Base-by-base conservation (phyloP, 345 rosid species). In the Pistacia integerrima region DNA sequence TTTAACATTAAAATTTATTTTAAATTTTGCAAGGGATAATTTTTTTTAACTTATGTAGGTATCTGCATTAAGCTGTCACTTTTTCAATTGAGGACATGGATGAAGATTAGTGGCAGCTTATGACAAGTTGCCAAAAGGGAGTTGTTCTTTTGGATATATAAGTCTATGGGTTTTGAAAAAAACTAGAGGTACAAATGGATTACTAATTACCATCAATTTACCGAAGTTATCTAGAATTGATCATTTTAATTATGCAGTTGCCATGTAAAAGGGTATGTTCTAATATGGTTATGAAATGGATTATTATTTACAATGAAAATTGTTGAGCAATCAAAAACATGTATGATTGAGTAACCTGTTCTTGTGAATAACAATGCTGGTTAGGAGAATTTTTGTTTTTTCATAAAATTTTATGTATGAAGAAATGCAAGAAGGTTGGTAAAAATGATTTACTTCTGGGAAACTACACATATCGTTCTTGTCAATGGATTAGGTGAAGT, bases 1-100 rank as follows among this genome's bases (percentile, higher is more conserved):
- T 58, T 60, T n/a, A n/a, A 57, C n/a, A 18, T 75, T 63, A n/a
- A 38, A 38, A 12, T 46, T 54, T 73, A 28, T 64, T 72, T 58
- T 49, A 57, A 41, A 72, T 52, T 66, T 36, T 14, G 49, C 51
- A 36, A 60, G 48, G 60, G 58, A 30, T n/a, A 64, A 52, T 14
- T 4, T 38, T 38, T 38, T 38, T 25, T 25, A 25, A 38, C 41
- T 38, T 38, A 6, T 38, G 41, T 38, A 38, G 7, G 7, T 38
- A 38, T 17, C 63, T 11, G 51, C 35, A 51, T 74, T 35, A 64
- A 64, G 51, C 49, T n/a, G n/a, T 51, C 51, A 51, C 69, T 48
- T 61, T 60, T 61, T 73, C 36, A 30, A 63, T n/a, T 9, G 35
- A 35, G 61, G 30, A 62, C 36, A 25, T 49, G 14, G 17, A 30